A percentile compares a stretch with the other conserved stretches of the same genome.
Conservation (phyloP, 2,329 filamentous ascomycete genomes). For the Parafenestella ontariensis region DNA sequence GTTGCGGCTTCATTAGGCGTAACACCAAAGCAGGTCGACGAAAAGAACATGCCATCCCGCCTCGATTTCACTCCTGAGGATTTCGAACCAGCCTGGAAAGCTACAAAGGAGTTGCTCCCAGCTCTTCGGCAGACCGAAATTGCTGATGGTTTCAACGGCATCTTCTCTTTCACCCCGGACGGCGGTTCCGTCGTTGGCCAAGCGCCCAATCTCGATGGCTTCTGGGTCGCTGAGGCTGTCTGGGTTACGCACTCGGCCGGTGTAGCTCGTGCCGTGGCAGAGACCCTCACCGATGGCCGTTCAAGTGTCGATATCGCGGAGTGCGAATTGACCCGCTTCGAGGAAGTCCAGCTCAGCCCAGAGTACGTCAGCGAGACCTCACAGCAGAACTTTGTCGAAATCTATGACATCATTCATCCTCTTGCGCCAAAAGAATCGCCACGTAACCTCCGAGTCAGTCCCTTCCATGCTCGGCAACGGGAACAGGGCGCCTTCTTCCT, state of each 20-base stretch:
- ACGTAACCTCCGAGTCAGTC: constrained; percentile 65
- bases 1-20: constrained; percentile 61
- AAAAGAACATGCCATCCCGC: constrained; percentile 69
- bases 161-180: constrained; percentile 72
- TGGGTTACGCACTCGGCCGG: constrained; percentile 73
- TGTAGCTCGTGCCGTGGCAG: constrained; percentile 66
- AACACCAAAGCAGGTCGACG: constrained; percentile 62
- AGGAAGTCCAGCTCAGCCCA: constrained; percentile 64
- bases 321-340: constrained; percentile 67
- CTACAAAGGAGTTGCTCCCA: constrained; percentile 63
- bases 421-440: constrained; percentile 65
- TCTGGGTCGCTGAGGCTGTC: constrained; percentile 70
- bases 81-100: constrained; percentile 67
- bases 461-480: constrained; percentile 62
- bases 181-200: constrained; percentile 67
- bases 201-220: constrained; percentile 65
- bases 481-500: constrained; percentile 67
- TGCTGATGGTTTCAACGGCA: constrained; percentile 68
- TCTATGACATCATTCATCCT: constrained; percentile 70
- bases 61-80: constrained; percentile 66
- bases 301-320: constrained; percentile 65
- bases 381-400: constrained; percentile 67
- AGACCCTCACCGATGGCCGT: constrained; percentile 63
- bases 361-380: constrained; percentile 66
- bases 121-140: constrained; percentile 59